Conservation (phyloP, 1,284 basidiomycete species). For the Wallemia hederae region DNA sequence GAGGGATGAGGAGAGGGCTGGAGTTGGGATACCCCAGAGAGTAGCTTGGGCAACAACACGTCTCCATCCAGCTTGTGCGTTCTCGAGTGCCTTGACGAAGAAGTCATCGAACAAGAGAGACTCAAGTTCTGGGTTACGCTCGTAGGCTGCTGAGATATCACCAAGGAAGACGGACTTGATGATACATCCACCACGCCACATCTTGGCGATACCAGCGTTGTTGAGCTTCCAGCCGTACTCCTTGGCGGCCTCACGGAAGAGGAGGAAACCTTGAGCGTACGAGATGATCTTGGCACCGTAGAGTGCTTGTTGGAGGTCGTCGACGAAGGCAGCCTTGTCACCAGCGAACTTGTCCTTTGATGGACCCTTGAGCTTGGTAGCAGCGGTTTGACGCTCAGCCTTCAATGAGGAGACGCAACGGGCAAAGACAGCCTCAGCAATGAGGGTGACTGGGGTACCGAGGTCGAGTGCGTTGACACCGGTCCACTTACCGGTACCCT, state of each 20-base stretch:
- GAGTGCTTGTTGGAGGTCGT: constrained; percentile 92
- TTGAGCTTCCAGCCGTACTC: constrained; percentile 72
- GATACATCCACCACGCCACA: constrained; percentile 99
- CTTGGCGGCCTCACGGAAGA: constrained; percentile 93
- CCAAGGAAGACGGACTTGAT: constrained; percentile 89
- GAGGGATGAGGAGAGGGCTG: constrained; percentile 82
- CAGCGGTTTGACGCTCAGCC: constrained; percentile 79
- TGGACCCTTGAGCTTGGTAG: constrained; percentile 67
- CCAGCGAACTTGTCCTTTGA: constrained; percentile 78
- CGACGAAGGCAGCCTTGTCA: constrained; percentile 96
- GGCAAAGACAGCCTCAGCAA: constrained; percentile 97
- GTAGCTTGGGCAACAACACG: constrained; percentile 86
- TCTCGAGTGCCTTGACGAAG: constrained; percentile 88
- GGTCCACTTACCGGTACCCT: constrained; percentile 99
- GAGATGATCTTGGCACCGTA: constrained; percentile 99
- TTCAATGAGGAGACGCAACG: constrained; percentile 95
- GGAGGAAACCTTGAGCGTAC: constrained; percentile 98
- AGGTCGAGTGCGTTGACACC: constrained; percentile 81
- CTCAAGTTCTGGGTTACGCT: constrained; percentile 61
- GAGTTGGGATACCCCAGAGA: constrained; percentile 90
- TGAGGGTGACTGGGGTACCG: constrained; percentile 51
- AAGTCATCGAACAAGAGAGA: constrained; percentile 89
- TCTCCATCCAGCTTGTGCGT: constrained; percentile 91
- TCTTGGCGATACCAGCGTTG: constrained; percentile 87
- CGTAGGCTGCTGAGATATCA: constrained; percentile 76